Conservation (phyloP, 1,284 basidiomycete species). For the Erythrobasidium hasegawianum region DNA sequence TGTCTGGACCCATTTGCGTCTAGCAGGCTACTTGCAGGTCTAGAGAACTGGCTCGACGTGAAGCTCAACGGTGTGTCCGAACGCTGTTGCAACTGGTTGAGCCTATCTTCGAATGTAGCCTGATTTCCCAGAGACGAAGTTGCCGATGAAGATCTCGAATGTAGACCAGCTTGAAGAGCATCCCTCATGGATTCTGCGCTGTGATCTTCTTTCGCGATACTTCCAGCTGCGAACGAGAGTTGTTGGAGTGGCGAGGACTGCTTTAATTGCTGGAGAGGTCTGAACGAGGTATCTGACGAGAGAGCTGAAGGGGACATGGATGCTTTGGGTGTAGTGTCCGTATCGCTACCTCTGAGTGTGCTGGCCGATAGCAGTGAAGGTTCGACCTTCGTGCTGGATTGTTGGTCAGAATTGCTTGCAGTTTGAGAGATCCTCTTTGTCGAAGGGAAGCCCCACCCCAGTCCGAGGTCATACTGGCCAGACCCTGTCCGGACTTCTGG, state of each 20-base stretch:
- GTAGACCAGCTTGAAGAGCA: no score
- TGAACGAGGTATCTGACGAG: neutral
- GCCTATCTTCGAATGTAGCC: constrained; percentile 4
- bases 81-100: neutral
- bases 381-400: neutral
- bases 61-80: neutral
- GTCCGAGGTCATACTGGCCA: neutral
- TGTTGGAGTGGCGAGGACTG: neutral
- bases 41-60: neutral
- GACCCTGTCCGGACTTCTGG: neutral
- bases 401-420: neutral
- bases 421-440: neutral
- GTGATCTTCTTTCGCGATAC: neutral
- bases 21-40: neutral
- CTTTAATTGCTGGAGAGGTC: neutral
- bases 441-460: neutral
- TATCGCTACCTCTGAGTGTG: neutral
- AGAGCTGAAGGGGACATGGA: neutral
- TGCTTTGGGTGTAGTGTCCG: neutral
- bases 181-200: neutral
- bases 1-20: neutral
- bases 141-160: no score
- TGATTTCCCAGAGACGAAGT: no score
- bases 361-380: neutral
- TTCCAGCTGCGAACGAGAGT: neutral